A percentile compares a stretch with the other conserved stretches of the same genome.
Conservation (phyloP, 257 asterid genomes). For the Salvia hispanica region DNA sequence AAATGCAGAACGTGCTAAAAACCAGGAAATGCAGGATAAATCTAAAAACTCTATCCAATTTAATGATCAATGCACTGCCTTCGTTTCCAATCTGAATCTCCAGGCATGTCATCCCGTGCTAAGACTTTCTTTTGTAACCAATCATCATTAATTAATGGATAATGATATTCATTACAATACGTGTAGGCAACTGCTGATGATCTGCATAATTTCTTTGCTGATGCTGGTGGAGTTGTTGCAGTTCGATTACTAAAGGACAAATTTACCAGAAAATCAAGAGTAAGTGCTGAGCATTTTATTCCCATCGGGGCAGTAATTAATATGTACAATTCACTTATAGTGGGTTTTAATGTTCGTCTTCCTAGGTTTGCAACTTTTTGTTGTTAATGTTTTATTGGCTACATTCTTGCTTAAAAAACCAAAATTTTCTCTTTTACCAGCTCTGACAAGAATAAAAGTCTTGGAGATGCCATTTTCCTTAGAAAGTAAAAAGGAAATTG, state of each 20-base stretch:
- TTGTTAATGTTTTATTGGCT: background rate
- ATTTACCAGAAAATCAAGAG: conserved; percentile 83
- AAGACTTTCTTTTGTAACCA: conserved; percentile 13
- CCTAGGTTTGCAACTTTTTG: background rate
- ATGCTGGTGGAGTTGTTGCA: conserved; percentile 86
- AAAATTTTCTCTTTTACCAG: background rate
- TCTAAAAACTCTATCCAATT: conserved; percentile 51
- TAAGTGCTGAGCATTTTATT: conserved; percentile 41
- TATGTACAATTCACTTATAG: background rate
- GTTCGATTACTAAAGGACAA: conserved; percentile 77
- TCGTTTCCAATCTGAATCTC: conserved; percentile 68
- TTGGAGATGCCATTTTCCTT: background rate
- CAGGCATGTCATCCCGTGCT: conserved; percentile 51
- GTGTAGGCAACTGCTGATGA: conserved; percentile 70
- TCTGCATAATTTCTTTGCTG: conserved; percentile 69
- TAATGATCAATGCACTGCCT: conserved; percentile 87
- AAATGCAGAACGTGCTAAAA: conserved; percentile 43
- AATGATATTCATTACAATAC: conserved; percentile 23
- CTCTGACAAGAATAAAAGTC: conserved; percentile 2
- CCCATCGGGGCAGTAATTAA: conserved; percentile 8
- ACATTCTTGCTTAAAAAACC: background rate
- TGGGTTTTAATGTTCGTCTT: background rate
- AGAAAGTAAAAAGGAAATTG: background rate
- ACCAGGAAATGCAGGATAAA: conserved; percentile 43
- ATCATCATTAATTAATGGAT: conserved; percentile 21